Evolutionary conservation across 23 red algal genomes (phyloP), one percentile per base, ranked within the genome.

Genomic region (Chondrus crispus): DNA sequence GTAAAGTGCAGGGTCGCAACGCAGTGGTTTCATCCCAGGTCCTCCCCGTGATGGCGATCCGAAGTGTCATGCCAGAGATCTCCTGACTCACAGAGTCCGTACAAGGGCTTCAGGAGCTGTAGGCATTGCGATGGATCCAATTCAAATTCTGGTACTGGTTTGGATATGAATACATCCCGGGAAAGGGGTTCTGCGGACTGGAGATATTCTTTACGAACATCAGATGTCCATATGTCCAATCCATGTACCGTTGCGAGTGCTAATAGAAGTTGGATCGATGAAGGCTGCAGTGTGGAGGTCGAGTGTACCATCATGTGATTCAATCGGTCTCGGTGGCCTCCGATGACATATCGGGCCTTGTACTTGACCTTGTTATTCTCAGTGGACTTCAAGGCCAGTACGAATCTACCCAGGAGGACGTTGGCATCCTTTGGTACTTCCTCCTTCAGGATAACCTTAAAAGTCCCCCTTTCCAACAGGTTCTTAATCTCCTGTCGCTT

Each of bases 211-310:
- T 57, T 22, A 24, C 24, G 24, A 24, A 82, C 40, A 20, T 82
- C 78, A 30, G 42, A 22, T 22, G 78, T 82, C 46, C 78, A 82
- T 18, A 82, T 0, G 57, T 82, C 48, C 26, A 82, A 82, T 60
- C 47, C 1, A 54, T 33, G 40, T 43, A 60, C n/a, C 22, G 45
- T 37, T 83, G 74, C 74, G 42, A 80, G 46, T 46, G 74, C 43
- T 47, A 48, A 48, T 50, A 80, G 30, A 5, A 80, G 43, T 51
- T 29, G 42, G 14, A 55, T 18, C 12, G 74, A 80, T 80, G 16
- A 28, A 14, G 74, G 74, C 41, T 80, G 74, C 0, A 80, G 30
- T 28, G 74, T 80, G 36, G 16, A 47, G 3, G 74, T n/a, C 19
- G 36, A 47, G 41, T 80, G 74, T 22, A 80, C 74, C 30, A 48